phyloP scores from a whole-genome alignment of 2,329 filamentous ascomycete species.

The Pestalotiopsis sp. region DNA sequence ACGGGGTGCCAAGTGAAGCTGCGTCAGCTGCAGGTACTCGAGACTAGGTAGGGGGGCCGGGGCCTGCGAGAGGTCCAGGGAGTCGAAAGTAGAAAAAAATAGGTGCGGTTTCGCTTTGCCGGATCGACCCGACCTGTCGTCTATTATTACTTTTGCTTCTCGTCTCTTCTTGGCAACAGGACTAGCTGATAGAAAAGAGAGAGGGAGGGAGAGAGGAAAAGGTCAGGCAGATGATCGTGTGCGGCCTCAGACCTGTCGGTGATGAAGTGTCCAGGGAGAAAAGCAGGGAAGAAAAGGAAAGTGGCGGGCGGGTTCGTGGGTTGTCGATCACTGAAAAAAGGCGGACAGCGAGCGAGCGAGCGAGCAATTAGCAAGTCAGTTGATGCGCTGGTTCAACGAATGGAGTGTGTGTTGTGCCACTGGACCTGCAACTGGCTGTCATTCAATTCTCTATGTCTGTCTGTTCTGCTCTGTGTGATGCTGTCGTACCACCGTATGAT shows the following conservation, averaged over 20 bases:
- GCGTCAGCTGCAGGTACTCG: constrained; percentile 6
- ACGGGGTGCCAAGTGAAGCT: constrained; percentile 11
- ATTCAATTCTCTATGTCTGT: neutral
- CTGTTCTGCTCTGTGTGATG: no score
- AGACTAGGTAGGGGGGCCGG: neutral
- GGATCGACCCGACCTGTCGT: neutral
- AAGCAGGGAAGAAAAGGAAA: neutral
- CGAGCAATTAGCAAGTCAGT: neutral
- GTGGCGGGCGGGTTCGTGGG: neutral
- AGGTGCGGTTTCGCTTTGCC: neutral
- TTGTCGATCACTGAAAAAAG: neutral
- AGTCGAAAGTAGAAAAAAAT: neutral
- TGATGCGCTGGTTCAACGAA: neutral
- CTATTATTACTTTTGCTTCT: neutral
- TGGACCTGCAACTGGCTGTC: no score
- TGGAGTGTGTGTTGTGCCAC: neutral
- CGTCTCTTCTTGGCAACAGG: neutral
- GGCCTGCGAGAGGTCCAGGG: neutral
- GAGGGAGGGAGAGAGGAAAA: neutral
- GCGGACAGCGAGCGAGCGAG: neutral
- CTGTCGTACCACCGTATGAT: no score
- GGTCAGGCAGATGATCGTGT: neutral
- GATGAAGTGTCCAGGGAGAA: neutral
- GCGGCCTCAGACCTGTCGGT: neutral
- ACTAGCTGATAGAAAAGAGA: neutral